Conservation (phyloP, 179 eudicot species). For the Heliamphora pulchella region DNA sequence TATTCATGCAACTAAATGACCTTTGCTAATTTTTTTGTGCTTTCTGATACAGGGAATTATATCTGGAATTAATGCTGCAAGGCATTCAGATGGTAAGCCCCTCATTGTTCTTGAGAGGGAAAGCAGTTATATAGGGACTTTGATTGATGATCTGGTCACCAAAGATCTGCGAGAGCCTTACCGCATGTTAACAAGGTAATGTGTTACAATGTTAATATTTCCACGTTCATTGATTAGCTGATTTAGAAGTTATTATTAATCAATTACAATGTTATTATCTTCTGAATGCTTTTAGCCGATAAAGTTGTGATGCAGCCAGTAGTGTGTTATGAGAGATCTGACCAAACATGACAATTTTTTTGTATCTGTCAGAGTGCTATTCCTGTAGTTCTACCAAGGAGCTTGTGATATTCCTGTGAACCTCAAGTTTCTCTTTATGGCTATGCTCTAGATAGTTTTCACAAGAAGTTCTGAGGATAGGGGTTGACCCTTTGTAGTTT, state of each 20-base stretch:
- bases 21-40: slow-evolving; percentile 8
- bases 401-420: background rate
- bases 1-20: background rate
- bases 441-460: background rate
- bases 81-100: slow-evolving; percentile 77
- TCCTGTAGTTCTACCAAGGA: background rate
- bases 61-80: slow-evolving; percentile 97
- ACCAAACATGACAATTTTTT: background rate
- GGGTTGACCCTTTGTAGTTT: background rate
- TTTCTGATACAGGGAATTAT: slow-evolving; percentile 57
- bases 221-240: background rate
- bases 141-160: slow-evolving; percentile 93
- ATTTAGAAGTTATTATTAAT: background rate
- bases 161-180: slow-evolving; percentile 99
- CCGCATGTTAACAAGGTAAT: slow-evolving; percentile 87
- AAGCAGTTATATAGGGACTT: slow-evolving; percentile 93
- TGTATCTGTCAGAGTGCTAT: background rate
- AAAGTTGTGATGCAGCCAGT: background rate
- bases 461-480: no score
- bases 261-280: no score
- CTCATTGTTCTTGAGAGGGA: slow-evolving; percentile 90
- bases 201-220: background rate
- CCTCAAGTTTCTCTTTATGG: background rate
- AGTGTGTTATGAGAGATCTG: background rate
- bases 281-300: background rate